Evolutionary conservation across 1,284 basidiomycete species (phyloP), one percentile per base, ranked within the genome.

Genomic region (Austropuccinia psidii): DNA sequence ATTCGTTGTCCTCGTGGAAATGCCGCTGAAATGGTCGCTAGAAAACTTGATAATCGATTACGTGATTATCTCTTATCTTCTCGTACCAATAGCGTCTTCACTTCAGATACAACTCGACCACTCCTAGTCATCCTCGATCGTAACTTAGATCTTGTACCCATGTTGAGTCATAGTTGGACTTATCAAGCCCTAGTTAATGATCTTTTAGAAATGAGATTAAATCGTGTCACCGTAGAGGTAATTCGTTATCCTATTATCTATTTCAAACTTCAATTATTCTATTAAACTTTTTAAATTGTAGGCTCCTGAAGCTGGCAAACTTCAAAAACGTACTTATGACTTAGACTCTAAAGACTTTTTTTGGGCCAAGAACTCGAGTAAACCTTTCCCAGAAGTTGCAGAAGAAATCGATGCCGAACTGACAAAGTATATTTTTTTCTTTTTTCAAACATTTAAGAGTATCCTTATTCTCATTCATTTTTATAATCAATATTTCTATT

Each of bases 261-360:
- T n/a, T n/a, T n/a, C n/a, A n/a, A n/a, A n/a, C n/a, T n/a, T n/a
- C n/a, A n/a, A n/a, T n/a, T n/a, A n/a, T n/a, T n/a, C n/a, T n/a
- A n/a, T n/a, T n/a, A n/a, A n/a, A n/a, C n/a, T n/a, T n/a, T n/a
- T n/a, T n/a, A n/a, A n/a, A n/a, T n/a, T n/a, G n/a, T 73, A 84
- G 82, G 81, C 84, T 17, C 83, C 84, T n/a, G 85, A 85, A 75
- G 82, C 81, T 74, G 84, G 84, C 37, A 81, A 82, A 58, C 85
- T 89, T 21, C 86, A 88, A 80, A 95, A 93, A 80, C 89, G 89
- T 76, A 88, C 90, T 0, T 98, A 98, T 79, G 96, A 99, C 81
- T 87, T 99, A 47, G 95, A 98, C 81, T 88, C 91, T 15, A 97
- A 97, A 79, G 96, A 99, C 82, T 99, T 96, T 81, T 99, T 99